These are phyloP conservation scores for Bonia amplexicaulis DNA, from an alignment of 176 grass and related monocot species.

Conservation along the genomic window DNA sequence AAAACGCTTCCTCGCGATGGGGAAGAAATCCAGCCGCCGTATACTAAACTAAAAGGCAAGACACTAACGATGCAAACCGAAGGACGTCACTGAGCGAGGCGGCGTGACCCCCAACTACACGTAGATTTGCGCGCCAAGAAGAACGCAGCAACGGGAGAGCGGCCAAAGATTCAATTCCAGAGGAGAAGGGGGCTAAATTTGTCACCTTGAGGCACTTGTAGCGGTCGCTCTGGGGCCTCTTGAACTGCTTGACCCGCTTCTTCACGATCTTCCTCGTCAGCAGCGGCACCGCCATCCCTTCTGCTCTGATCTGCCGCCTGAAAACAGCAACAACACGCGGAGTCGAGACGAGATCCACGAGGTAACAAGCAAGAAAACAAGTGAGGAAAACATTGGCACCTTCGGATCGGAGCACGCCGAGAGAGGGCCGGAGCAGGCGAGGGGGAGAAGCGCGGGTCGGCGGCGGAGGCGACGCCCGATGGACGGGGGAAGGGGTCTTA, in stretches of 20 bases:
- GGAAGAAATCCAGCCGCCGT: background rate
- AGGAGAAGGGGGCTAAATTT: background rate
- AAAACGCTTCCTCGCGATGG: background rate
- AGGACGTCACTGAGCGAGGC: background rate
- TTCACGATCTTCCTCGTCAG: slow-evolving; percentile 69
- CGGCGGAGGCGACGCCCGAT: background rate
- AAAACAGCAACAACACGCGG: background rate
- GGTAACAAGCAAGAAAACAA: background rate
- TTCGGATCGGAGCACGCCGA: background rate
- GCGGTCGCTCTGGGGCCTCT: slow-evolving; percentile 74
- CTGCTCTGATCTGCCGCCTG: background rate
- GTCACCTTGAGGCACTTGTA: slow-evolving; percentile 67
- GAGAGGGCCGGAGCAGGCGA: background rate
- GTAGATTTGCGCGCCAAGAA: background rate
- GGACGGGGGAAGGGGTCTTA: background rate
- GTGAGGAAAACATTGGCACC: background rate
- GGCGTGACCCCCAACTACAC: background rate
- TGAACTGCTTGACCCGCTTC: slow-evolving; percentile 72
- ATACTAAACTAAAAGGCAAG: background rate
- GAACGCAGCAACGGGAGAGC: background rate
- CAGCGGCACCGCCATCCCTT: slow-evolving; percentile 66
- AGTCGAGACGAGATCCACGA: background rate
- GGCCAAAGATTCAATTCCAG: background rate
- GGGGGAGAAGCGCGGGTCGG: background rate
- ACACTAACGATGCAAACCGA: background rate